phyloP scores from a whole-genome alignment of 2,329 filamentous ascomycete species.

The Xylariales sp. region DNA sequence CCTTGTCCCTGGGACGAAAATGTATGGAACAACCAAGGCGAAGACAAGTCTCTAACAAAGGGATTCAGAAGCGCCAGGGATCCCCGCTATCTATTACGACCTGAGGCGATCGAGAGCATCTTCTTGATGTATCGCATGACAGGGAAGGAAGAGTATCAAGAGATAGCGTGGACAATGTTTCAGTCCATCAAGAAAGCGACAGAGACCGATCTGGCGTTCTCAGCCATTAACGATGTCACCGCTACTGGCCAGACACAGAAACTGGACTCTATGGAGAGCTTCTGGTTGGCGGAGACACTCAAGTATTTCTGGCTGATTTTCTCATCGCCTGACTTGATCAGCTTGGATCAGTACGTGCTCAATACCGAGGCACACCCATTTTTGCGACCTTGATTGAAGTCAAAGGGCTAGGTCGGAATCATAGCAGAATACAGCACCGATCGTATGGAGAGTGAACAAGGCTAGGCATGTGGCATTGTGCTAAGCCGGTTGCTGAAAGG shows the following conservation, averaged over 20 bases:
- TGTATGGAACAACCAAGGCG: slow-evolving; percentile 17
- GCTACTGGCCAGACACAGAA: slow-evolving; percentile 37
- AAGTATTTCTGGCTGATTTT: slow-evolving; percentile 75
- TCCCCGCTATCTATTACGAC: slow-evolving; percentile 43
- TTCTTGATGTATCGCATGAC: slow-evolving; percentile 52
- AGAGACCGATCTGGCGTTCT: slow-evolving; percentile 41
- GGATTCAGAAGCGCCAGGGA: slow-evolving; percentile 59
- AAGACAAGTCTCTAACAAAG: slow-evolving; percentile 30
- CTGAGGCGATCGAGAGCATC: slow-evolving; percentile 49
- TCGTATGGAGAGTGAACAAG: no score
- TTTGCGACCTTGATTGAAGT: slow-evolving; percentile 11
- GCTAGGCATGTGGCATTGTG: no score
- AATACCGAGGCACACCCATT: slow-evolving; percentile 50
- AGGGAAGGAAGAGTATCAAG: slow-evolving; percentile 40
- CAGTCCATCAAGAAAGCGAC: slow-evolving; percentile 40
- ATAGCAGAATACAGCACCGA: neutral
- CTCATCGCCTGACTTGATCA: slow-evolving; percentile 57
- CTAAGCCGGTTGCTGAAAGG: no score
- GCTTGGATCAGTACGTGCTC: slow-evolving; percentile 63
- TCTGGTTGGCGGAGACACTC: slow-evolving; percentile 69
- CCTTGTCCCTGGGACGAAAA: slow-evolving; percentile 39
- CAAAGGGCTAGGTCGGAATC: neutral
- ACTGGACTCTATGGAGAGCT: slow-evolving; percentile 46
- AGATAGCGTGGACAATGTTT: slow-evolving; percentile 51
- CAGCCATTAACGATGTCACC: slow-evolving; percentile 47